Percentiles rank a stretch among this genome's conserved stretches.
These are phyloP conservation scores for Cucumis cinereus DNA, from an alignment of 306 rosid species.

Conservation along the genomic window DNA sequence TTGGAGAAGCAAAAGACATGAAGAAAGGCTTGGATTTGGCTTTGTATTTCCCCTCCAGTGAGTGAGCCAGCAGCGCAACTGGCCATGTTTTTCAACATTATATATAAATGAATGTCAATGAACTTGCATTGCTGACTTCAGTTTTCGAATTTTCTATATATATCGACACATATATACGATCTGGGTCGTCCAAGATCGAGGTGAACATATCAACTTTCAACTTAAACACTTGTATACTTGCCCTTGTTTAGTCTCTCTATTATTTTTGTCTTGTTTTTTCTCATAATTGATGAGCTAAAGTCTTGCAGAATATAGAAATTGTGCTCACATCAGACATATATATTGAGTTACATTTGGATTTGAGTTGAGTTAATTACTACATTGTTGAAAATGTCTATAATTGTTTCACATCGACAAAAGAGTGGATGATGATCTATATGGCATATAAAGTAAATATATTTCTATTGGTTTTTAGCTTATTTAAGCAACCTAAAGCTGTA, in stretches of 20 bases:
- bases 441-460: not conserved
- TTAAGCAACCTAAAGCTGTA: no score
- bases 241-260: no score
- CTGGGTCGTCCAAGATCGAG: no score
- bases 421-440: not conserved
- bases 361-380: not conserved
- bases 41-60: not conserved
- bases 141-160: not conserved
- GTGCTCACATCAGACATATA: no score
- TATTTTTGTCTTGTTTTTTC: no score
- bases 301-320: no score
- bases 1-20: not conserved
- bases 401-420: not conserved
- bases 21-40: conserved; percentile 1
- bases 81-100: not conserved
- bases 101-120: not conserved
- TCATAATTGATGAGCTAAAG: no score
- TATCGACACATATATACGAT: no score
- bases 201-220: no score
- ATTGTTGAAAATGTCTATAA: not conserved
- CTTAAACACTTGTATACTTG: no score
- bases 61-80: not conserved
- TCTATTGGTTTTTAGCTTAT: not conserved
- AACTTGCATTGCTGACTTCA: not conserved
- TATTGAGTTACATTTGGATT: no score